phyloP scores from a whole-genome alignment of 352 stramenopile genomes.

The Pythium insidiosum region DNA sequence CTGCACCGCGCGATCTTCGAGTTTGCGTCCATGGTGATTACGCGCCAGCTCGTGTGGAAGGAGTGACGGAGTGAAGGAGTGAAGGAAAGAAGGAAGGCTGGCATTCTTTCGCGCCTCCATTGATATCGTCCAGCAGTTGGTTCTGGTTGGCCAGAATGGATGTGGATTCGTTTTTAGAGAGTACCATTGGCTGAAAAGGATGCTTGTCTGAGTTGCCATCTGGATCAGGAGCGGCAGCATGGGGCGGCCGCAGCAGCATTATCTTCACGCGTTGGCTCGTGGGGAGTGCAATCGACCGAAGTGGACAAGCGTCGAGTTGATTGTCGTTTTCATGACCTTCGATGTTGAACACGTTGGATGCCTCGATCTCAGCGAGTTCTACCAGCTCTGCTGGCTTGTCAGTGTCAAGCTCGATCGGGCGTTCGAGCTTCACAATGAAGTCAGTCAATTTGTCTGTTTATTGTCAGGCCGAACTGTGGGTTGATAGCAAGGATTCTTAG shows the following conservation, averaged over 20 bases:
- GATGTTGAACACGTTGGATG: constrained; percentile 57
- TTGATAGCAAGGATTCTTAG: constrained; percentile 8
- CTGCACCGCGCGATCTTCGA: neutral
- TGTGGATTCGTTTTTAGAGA: neutral
- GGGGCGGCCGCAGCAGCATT: no score
- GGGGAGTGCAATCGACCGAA: constrained; percentile 72
- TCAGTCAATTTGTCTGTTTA: no score
- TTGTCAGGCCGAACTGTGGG: no score
- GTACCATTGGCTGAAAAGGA: no score
- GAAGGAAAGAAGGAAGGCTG: neutral
- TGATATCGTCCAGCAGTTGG: neutral
- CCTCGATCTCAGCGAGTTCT: constrained; percentile 62
- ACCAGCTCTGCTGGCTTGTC: constrained; percentile 68
- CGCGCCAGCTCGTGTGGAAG: neutral
- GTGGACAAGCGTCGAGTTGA: constrained; percentile 62
- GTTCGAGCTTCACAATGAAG: no score
- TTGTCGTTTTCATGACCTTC: constrained; percentile 74
- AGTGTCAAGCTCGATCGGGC: constrained; percentile 64
- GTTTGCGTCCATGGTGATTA: neutral
- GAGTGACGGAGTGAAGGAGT: no score
- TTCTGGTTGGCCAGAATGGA: neutral
- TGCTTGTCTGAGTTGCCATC: no score
- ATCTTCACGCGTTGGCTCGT: no score
- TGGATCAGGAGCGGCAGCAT: no score
- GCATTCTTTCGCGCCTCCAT: neutral